Evolutionary conservation across 2,329 filamentous ascomycete genomes (phyloP), one percentile per base, ranked within the genome.

Genomic region (Thielaviopsis punctulata): DNA sequence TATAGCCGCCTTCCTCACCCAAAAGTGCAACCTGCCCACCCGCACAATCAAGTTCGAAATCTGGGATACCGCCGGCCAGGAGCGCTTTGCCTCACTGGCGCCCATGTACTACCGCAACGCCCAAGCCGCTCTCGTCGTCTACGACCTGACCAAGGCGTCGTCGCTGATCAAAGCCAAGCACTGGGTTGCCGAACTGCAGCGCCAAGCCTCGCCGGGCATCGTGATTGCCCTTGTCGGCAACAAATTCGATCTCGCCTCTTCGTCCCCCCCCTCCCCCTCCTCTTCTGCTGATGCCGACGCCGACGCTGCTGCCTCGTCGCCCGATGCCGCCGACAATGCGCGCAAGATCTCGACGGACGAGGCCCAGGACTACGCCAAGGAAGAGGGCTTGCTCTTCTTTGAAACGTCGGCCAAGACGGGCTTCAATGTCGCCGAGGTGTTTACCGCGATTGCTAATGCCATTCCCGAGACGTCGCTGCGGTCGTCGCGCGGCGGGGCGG

Each of bases 101-200:
- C 92, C 90, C 61, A 96, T 96, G 92, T 98, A 98, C 77, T 96
- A 96, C 74, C 88, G 90, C 69, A 96, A 98, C 66, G 92, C 92
- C 49, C 90, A 96, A 71, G 88, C 89, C 58, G 92, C 92, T 13
- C 84, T 98, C 59, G 90, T 98, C 57, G 90, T 96, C 65, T 98
- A 96, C 78, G 90, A 98, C 65, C 82, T 98, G 61, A 98, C 92
- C 57, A 96, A 96, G 69, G 85, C 89, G 44, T 92, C 87, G 48
- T 95, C 88, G 47, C 81, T 98, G 60, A 80, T 87, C 68, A 96
- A 98, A 72, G 92, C 92, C 51, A 94, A 94, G 71, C 90, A 96
- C 74, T 98, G 90, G 90, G 89, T 98, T 52, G 90, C 90, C 53
- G 90, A 98, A 69, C 77, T 98, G 53, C 90, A 96, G 71, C 81